Evolutionary conservation across 345 rosid species (phyloP), one percentile per base, ranked within the genome.

Genomic region (Angophora floribunda): DNA sequence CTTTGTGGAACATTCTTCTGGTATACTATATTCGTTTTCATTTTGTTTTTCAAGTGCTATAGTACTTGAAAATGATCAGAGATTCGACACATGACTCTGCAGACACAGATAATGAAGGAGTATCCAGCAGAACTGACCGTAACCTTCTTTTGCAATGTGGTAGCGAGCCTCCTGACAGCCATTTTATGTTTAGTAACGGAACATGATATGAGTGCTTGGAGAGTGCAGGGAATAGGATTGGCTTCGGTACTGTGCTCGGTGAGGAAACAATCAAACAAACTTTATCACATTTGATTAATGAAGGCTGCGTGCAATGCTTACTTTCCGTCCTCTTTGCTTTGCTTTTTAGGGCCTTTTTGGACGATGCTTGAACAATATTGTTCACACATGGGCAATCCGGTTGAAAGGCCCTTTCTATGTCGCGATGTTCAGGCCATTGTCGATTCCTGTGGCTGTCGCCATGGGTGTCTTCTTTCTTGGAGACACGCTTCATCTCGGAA

Each of bases 71-170:
- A 6, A 70, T 67, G 15, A 85, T 51, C 17, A 15, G 22, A 55
- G 32, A 82, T 53, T 45, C 45, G 4, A 67, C 87, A 51, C 36
- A 49, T 17, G 28, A 22, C 49, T 53, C 9, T 45, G 52, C 89
- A 90, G 91, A 86, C 89, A 50, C 90, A 89, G 15, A 90, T 89
- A 26, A 67, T 92, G 86, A 89, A 87, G 88, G 89, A 89, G 24
- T 88, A 92, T 51, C 91, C 91, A 36, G 89, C 89, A 75, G 87
- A 87, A 65, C 87, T 92, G 88, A 90, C 92, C 41, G 85, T 89
- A 17, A 88, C 90, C 59, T 92, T 92, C 91, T 92, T 92, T 41
- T 90, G 88, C 91, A 88, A 90, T 51, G 36, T 90, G 65, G 86
- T 88, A 49, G 85, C 88, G n/a, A 87, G 91, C 51, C 51, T 90